These are phyloP conservation scores for Calonectria ilicicola DNA, from an alignment of 2,329 filamentous ascomycete genomes.

Conservation along the genomic window DNA sequence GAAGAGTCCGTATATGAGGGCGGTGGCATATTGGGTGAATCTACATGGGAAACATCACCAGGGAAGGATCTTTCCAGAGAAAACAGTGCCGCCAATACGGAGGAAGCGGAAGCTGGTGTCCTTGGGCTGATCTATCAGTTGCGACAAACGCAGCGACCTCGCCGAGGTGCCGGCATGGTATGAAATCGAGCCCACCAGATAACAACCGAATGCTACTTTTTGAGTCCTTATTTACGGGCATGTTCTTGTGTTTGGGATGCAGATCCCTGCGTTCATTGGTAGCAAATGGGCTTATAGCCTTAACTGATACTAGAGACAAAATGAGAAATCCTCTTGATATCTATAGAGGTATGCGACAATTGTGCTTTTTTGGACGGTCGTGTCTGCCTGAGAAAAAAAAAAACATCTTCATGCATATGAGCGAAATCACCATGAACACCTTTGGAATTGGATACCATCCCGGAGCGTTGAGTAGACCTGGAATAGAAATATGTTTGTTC, in stretches of 20 bases:
- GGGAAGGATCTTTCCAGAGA: slow-evolving; percentile 63
- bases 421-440: too few relatives aligned
- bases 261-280: neutral
- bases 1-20: slow-evolving; percentile 65
- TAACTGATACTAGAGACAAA: too few relatives aligned
- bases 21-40: slow-evolving; percentile 66
- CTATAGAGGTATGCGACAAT: too few relatives aligned
- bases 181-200: slow-evolving; percentile 1
- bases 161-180: slow-evolving; percentile 56
- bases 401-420: too few relatives aligned
- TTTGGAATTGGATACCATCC: too few relatives aligned
- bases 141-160: slow-evolving; percentile 66
- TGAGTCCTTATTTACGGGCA: neutral
- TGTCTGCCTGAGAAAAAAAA: too few relatives aligned
- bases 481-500: too few relatives aligned
- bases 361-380: too few relatives aligned
- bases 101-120: slow-evolving; percentile 65
- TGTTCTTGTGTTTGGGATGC: neutral
- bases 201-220: neutral
- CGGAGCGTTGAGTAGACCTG: too few relatives aligned
- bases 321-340: too few relatives aligned
- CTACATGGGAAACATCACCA: slow-evolving; percentile 70
- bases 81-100: slow-evolving; percentile 59
- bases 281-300: neutral
- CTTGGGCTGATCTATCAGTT: slow-evolving; percentile 70